phyloP scores from a whole-genome alignment of 345 rosid genomes.

The Toxicodendron radicans region DNA sequence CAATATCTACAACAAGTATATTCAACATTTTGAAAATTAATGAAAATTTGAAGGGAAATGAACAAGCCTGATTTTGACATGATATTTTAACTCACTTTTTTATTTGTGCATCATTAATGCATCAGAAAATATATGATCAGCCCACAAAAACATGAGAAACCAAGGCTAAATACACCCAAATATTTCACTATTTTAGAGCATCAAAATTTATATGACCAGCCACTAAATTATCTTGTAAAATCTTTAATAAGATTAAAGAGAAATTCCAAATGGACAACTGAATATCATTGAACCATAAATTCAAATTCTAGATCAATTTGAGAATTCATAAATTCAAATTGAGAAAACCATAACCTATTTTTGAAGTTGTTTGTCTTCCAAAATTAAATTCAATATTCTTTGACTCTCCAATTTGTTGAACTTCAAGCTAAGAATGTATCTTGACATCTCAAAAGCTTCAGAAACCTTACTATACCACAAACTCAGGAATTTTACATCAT shows the following conservation, averaged over 20 bases:
- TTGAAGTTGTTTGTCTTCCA: neutral
- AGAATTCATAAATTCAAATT: neutral
- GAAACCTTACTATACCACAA: neutral
- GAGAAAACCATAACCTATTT: neutral
- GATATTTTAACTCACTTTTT: neutral
- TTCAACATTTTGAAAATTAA: neutral
- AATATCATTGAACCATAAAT: neutral
- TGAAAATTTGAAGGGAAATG: neutral
- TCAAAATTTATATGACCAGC: neutral
- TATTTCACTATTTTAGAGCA: neutral
- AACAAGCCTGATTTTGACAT: neutral
- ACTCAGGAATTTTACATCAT: neutral
- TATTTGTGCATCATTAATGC: neutral
- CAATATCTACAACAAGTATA: neutral
- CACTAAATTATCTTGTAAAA: neutral
- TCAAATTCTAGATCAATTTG: neutral
- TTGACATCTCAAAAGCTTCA: neutral
- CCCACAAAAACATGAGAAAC: neutral
- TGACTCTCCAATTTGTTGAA: neutral
- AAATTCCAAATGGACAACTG: neutral
- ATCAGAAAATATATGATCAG: slow-evolving; percentile 2
- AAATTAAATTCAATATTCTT: neutral
- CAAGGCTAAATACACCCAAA: neutral
- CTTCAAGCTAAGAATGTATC: neutral
- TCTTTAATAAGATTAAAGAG: neutral